Evolutionary conservation across 1,139 yeast species (phyloP).

Genomic region (Kodamaea sp.): DNA sequence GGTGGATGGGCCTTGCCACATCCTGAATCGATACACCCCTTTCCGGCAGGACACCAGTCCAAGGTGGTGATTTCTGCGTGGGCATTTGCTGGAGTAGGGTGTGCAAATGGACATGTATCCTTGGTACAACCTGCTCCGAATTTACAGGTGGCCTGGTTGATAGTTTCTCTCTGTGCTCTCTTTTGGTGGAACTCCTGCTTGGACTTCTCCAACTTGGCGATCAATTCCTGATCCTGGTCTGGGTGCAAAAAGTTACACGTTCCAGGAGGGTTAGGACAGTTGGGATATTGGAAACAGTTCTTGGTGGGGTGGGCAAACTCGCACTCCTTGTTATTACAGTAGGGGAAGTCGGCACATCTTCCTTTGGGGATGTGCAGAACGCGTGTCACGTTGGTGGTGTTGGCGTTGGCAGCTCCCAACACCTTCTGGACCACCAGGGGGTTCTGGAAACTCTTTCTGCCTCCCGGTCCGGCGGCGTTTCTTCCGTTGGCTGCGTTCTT

Average conservation of each 20-base stretch:
- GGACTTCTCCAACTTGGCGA: conserved; percentile 63
- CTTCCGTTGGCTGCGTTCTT: conserved; percentile 7
- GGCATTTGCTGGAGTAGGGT: conserved; percentile 84
- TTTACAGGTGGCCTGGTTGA: conserved; percentile 57
- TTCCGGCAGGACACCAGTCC: conserved; percentile 78
- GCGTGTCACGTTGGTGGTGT: conserved; percentile 22
- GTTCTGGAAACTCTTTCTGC: conserved; percentile 27
- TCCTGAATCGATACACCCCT: conserved; percentile 56
- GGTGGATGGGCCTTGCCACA: conserved; percentile 86
- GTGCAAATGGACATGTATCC: conserved; percentile 83
- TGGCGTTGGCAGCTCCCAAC: conserved; percentile 29
- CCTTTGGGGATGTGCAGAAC: conserved; percentile 36
- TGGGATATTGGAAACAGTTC: conserved; percentile 73
- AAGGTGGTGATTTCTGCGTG: conserved; percentile 66
- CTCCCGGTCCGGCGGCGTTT: conserved; percentile 1
- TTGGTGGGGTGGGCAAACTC: conserved; percentile 78
- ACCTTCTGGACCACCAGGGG: conserved; percentile 43
- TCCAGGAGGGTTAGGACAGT: conserved; percentile 78
- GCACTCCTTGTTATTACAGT: conserved; percentile 69
- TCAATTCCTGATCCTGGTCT: conserved; percentile 74
- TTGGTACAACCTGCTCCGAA: conserved; percentile 75
- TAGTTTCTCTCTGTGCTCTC: conserved; percentile 26
- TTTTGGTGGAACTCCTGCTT: conserved; percentile 51
- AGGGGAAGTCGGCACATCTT: conserved; percentile 79
- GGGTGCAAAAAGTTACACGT: conserved; percentile 84